Evolutionary conservation across 441 rosid genomes (phyloP).

Genomic region (Adansonia grandidieri): DNA sequence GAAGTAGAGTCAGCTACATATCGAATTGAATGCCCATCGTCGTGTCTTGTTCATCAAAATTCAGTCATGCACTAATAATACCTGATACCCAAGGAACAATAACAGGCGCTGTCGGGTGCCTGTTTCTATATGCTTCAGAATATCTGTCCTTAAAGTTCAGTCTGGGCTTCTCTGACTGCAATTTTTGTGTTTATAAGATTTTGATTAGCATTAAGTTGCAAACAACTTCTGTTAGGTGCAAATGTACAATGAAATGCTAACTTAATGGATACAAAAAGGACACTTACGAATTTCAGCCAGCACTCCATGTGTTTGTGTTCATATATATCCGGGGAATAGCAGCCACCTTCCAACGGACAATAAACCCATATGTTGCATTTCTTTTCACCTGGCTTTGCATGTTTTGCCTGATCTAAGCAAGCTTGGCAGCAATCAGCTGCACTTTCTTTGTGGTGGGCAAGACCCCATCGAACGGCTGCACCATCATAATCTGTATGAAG

Average conservation of each 20-base stretch:
- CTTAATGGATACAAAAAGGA: conserved; percentile 12
- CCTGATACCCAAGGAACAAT: conserved; percentile 97
- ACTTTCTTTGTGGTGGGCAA: conserved; percentile 88
- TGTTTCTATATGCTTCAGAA: conserved; percentile 72
- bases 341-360: conserved; percentile 85
- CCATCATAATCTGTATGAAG: conserved; percentile 95
- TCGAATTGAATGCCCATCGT: neutral
- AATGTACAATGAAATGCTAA: neutral
- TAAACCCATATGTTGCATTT: conserved; percentile 96
- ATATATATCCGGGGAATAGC: conserved; percentile 89
- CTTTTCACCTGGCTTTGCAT: conserved; percentile 72
- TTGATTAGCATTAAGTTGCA: neutral
- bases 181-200: conserved; percentile 21
- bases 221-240: neutral
- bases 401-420: conserved; percentile 85
- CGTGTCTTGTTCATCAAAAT: conserved; percentile 14
- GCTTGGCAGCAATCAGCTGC: conserved; percentile 99
- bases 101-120: conserved; percentile 85
- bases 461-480: conserved; percentile 97
- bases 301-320: conserved; percentile 85
- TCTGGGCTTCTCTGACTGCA: conserved; percentile 85
- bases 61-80: conserved; percentile 53
- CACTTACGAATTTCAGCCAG: conserved; percentile 96
- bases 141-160: conserved; percentile 78
- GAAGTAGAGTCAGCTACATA: conserved; percentile 23